A percentile compares a stretch with the other conserved stretches of the same genome.
These are phyloP conservation scores for Penicillium freii DNA, from an alignment of 2,329 filamentous ascomycete species.

Conservation along the genomic window DNA sequence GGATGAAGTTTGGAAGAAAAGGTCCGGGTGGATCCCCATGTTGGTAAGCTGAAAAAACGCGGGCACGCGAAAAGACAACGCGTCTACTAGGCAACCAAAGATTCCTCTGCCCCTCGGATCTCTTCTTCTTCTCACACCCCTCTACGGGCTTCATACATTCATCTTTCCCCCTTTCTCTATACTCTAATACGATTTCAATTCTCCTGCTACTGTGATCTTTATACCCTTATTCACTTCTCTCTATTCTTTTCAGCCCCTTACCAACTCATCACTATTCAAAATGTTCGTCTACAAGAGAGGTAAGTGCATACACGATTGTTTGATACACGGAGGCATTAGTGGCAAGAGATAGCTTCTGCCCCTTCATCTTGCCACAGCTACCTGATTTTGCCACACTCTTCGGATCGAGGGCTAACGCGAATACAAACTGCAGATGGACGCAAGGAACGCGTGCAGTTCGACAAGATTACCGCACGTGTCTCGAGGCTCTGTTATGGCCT, in stretches of 20 bases:
- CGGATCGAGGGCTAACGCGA: conserved; percentile 20
- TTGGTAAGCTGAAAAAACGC: conserved; percentile 17
- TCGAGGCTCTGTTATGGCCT: conserved; percentile 97
- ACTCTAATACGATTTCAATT: conserved; percentile 7
- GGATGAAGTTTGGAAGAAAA: not conserved
- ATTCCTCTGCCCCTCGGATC: conserved; percentile 24
- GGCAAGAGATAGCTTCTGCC: conserved; percentile 1
- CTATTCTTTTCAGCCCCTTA: conserved; percentile 10
- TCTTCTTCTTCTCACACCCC: conserved; percentile 26
- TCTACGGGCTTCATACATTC: conserved; percentile 15
- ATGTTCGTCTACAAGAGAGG: conserved; percentile 66
- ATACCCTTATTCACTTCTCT: conserved; percentile 26
- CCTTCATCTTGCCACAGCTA: not conserved
- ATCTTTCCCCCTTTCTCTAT: conserved; percentile 12
- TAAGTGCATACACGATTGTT: conserved; percentile 35
- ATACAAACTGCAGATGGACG: conserved; percentile 71
- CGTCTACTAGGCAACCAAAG: conserved; percentile 13
- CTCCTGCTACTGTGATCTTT: conserved; percentile 17
- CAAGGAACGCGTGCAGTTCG: conserved; percentile 99
- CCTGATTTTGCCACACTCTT: conserved; percentile 18
- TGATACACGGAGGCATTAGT: not conserved
- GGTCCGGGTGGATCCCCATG: not conserved
- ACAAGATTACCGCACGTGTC: conserved; percentile 99
- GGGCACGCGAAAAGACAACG: conserved; percentile 19
- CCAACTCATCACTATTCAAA: conserved; percentile 26